Conservation (phyloP, 768 basidiomycete species). For the Termitomyces sp. region DNA sequence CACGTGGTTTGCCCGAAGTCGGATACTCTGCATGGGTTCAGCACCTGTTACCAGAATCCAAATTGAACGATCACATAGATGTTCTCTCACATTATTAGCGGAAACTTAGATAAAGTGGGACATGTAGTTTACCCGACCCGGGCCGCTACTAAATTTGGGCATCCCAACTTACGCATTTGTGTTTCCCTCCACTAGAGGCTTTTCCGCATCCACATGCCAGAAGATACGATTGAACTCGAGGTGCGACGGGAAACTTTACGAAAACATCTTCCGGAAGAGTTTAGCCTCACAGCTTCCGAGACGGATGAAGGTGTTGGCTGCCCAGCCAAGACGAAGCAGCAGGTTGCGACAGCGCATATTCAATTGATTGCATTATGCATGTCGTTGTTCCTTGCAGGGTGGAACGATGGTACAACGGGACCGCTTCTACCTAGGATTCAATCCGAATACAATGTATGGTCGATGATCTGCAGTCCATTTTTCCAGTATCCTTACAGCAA, state of each 20-base stretch:
- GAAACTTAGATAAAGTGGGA: neutral
- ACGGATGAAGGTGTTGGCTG: neutral
- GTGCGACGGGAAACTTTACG: constrained; percentile 4
- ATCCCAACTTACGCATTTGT: neutral
- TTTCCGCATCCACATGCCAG: neutral
- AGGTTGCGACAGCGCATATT: constrained; percentile 24
- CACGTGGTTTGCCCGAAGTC: no score
- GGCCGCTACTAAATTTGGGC: neutral
- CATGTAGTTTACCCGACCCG: neutral
- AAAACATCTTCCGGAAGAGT: constrained; percentile 10
- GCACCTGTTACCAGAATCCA: no score
- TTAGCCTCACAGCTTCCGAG: neutral
- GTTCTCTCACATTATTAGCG: neutral
- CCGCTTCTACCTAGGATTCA: constrained; percentile 74
- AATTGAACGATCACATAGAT: neutral
- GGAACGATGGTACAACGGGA: constrained; percentile 75
- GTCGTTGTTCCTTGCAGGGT: constrained; percentile 59
- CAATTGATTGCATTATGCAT: constrained; percentile 55
- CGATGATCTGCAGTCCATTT: constrained; percentile 14
- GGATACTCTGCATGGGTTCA: no score
- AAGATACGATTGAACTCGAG: constrained; percentile 4
- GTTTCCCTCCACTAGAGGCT: neutral
- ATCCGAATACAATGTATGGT: constrained; percentile 41
- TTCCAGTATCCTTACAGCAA: neutral
- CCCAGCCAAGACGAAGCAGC: constrained; percentile 16